Percentiles rank a stretch among this genome's conserved stretches.
These are phyloP conservation scores for Pyrenula aspistea DNA, from an alignment of 495 filamentous ascomycete species.

Conservation along the genomic window DNA sequence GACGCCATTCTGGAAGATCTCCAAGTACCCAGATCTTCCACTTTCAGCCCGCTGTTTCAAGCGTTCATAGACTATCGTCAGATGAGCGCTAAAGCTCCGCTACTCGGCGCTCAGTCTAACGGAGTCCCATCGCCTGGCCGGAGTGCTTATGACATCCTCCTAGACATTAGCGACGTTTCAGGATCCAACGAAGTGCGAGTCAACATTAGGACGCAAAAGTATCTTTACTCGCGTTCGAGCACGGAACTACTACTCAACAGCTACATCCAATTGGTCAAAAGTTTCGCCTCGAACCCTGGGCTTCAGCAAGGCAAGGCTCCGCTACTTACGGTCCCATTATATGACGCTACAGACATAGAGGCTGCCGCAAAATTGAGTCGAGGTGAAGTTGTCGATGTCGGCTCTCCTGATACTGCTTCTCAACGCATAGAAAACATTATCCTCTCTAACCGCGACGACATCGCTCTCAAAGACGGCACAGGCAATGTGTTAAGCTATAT, in stretches of 20 bases:
- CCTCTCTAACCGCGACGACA: background rate
- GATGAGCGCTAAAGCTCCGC: background rate
- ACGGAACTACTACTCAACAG: conserved; percentile 1
- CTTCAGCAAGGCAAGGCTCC: background rate
- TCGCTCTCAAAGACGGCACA: conserved; percentile 7
- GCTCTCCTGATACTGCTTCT: background rate
- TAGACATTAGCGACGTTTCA: conserved; percentile 11
- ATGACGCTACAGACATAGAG: background rate
- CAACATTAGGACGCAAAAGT: background rate
- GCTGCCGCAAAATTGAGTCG: background rate
- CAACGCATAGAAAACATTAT: conserved; percentile 1
- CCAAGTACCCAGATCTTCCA: conserved; percentile 1
- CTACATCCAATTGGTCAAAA: conserved; percentile 1
- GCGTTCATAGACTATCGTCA: conserved; percentile 27
- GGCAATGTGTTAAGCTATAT: conserved; percentile 4
- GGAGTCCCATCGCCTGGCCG: conserved; percentile 7
- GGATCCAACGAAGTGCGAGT: background rate
- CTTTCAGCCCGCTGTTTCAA: conserved; percentile 9
- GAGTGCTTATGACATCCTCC: conserved; percentile 15
- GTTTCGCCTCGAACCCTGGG: background rate
- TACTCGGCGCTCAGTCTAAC: conserved; percentile 6
- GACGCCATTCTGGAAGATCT: conserved; percentile 14
- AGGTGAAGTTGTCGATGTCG: background rate
- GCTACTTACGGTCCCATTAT: background rate
- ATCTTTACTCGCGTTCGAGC: conserved; percentile 1